Evolutionary conservation across 2,329 filamentous ascomycete genomes (phyloP), one percentile per base, ranked within the genome.

Genomic region (Colletotrichum sp.): DNA sequence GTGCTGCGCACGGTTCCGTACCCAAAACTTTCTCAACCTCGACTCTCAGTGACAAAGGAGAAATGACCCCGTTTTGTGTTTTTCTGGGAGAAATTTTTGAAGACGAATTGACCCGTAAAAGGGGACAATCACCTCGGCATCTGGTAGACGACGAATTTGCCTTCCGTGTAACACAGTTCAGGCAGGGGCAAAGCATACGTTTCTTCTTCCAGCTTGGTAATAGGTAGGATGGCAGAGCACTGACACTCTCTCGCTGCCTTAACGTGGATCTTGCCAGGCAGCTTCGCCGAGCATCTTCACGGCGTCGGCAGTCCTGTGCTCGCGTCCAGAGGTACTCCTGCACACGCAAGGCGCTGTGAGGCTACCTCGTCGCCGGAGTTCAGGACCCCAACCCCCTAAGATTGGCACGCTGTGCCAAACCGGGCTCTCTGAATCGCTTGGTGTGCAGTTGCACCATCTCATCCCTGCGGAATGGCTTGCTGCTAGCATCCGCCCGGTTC

Each of bases 141-240:
- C 44, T 68, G 34, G 27, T 44, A 27, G 15, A 22, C 16, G 32
- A 34, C 27, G 28, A 16, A 32, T 66, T 71, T n/a, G 66, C 36
- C 61, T 30, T 59, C 25, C 12, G 48, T 67, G 36, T 34, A 19
- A 67, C 60, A 15, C 19, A 22, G 25, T 55, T 32, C 55, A 52
- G 39, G 48, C 60, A 48, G 34, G 27, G 57, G 19, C 79, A 78
- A 68, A 72, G 27, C 4, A 79, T 79, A 78, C 63, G 27, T 73
- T 76, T 68, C 76, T 77, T 77, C 25, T 77, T 77, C 69, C 60
- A 30, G 48, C 52, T 13, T 48, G 59, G 60, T 57, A 52, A 55
- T 67, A 59, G 32, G 32, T 13, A 34, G 39, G 39, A 59, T 16
- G n/a, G 55, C 36, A 44, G 70, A 71, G 76, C 76, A 74, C 72